Base-by-base conservation (phyloP, 192 early-diverging fungal genomes). In the Pilobolus umbonatus region DNA sequence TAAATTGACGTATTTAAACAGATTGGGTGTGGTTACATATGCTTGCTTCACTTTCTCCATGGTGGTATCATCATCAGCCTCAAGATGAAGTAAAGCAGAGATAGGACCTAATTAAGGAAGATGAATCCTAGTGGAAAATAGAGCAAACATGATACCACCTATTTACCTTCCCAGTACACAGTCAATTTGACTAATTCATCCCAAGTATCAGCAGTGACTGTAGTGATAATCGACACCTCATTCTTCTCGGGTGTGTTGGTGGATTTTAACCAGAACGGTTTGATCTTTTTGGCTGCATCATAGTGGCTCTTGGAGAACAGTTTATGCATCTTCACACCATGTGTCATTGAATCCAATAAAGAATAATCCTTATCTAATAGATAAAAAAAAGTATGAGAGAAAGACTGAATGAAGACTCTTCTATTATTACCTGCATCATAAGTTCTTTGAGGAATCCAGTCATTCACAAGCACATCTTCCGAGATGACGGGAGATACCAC, bases 31-130 rank as follows among this genome's bases (percentile, higher is more conserved):
- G 6, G 17, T 35, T 9, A 54, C 36, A 35, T 39, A 58, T 40
- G 10, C 40, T 38, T 43, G 53, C 30, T 48, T 35, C 11, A 46
- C 55, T 29, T 42, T 62, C 21, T 28, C 45, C 8, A n/a, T 34
- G 28, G 44, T 61, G 19, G 4, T 55, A 39, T 29, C 54, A 55
- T 58, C 42, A n/a, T 59, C 49, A 4, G 62, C 38, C 9, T 62
- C 60, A 8, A 77, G 47, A 45, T 83, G 81, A 45, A 83, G 39
- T 17, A 75, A 73, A 1, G 71, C 81, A 4, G 81, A 80, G 10
- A 83, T 75, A 9, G 76, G 78, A 2, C 78, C 81, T 80, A 29
- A 22, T 43, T 30, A 45, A 35, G 0, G 0, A 24, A 15, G 24
- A 14, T 51, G 11, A 24, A 1, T 1, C 24, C 21, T 3, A n/a